Evolutionary conservation across 306 rosid species (phyloP), one percentile per base, ranked within the genome.

Genomic region (Cicer yamashitae): DNA sequence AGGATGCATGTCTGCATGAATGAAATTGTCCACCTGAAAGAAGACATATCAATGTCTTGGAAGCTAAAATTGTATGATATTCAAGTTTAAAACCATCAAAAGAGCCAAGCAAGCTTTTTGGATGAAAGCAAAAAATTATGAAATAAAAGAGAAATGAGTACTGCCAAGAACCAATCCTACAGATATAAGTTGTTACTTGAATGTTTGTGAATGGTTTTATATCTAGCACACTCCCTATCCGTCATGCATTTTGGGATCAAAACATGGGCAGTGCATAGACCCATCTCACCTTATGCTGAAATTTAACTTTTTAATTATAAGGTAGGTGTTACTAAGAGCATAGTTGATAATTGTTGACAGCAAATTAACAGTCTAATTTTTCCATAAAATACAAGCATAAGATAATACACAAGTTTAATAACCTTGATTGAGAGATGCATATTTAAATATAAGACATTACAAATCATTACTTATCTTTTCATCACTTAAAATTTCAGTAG

Each of bases 1-100:
- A 79, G 99, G 99, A 89, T 94, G 99, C 99, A 94, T 94, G 79
- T 94, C 99, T 43, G 99, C 99, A 73, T 94, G 99, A 76, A 94
- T 90, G 86, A 94, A 94, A 91, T 94, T 94, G 89, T 94, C 99
- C 84, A 88, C 99, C 99, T 94, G 96, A 85, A 87, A 84, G 80
- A 76, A 86, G 73, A 80, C 79, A 80, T 25, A 40, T 41, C 66
- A 70, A 57, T 47, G 39, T 57, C 57, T 81, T 71, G 58, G 84
- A 81, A 85, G 57, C 80, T 86, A 83, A 38, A 82, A 80, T 63
- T 56, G 60, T 37, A 77, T 10, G 6, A 62, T 18, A 25, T 60
- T 70, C 47, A 74, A 76, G 60, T 58, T 61, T 25, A 60, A 81
- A 81, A 53, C 72, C 72, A 77, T 5, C 25, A 45, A 6, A 58